Percentiles rank a stretch among this genome's conserved stretches.
Conservation (phyloP, 1,284 basidiomycete species). For the Fomitiporia mediterranea region DNA sequence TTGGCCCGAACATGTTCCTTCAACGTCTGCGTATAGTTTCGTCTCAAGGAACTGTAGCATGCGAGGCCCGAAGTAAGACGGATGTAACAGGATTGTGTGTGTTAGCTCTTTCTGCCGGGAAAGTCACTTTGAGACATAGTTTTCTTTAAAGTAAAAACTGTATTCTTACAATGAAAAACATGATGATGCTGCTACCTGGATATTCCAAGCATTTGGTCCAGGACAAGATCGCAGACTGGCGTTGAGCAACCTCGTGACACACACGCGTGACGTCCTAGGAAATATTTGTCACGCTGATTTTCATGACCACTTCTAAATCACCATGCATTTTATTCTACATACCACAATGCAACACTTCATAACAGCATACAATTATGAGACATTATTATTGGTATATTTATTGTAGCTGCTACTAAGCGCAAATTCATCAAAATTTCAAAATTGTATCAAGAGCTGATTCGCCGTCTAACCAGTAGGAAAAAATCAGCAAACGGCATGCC, state of each 20-base stretch:
- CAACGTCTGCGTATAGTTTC: conserved; percentile 94
- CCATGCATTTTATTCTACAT: not conserved
- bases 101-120: conserved; percentile 81
- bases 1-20: conserved; percentile 94
- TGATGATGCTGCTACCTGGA: conserved; percentile 28
- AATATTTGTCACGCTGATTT: not conserved
- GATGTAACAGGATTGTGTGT: conserved; percentile 94
- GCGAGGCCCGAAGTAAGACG: conserved; percentile 95
- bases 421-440: conserved; percentile 11
- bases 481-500: conserved; percentile 60
- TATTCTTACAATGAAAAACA: conserved; percentile 75
- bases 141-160: conserved; percentile 6
- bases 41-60: conserved; percentile 91
- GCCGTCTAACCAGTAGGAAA: conserved; percentile 48
- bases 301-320: not conserved
- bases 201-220: conserved; percentile 1
- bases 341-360: not conserved
- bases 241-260: not conserved
- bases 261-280: not conserved
- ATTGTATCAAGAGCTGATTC: conserved; percentile 69
- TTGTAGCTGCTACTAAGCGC: not conserved
- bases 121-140: conserved; percentile 1
- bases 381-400: not conserved
- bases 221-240: not conserved
- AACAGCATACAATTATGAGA: not conserved